phyloP scores from a whole-genome alignment of 2,329 filamentous ascomycete genomes.

The Fusarium armeniacum region DNA sequence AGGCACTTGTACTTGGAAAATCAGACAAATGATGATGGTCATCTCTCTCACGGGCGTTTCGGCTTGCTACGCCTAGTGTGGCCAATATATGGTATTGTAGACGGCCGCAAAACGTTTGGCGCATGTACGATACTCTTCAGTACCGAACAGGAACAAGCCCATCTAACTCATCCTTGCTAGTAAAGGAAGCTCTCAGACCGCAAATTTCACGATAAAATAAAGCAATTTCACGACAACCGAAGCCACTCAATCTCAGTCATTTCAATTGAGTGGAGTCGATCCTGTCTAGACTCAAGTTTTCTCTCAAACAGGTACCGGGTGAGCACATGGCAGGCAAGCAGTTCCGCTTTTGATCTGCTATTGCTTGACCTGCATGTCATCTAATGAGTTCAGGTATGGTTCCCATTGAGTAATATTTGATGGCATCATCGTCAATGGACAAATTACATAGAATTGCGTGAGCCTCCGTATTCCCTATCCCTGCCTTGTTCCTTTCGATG shows the following conservation, averaged over 20 bases:
- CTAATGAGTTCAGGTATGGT: background rate
- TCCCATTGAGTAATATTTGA: background rate
- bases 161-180: constrained; percentile 34
- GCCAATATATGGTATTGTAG: background rate
- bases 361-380: constrained; percentile 22
- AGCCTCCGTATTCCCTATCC: background rate
- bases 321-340: constrained; percentile 49
- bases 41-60: constrained; percentile 16
- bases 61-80: constrained; percentile 16
- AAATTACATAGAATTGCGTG: constrained; percentile 2
- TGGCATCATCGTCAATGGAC: constrained; percentile 18
- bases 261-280: constrained; percentile 28
- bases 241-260: constrained; percentile 29
- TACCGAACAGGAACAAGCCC: constrained; percentile 5
- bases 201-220: constrained; percentile 48
- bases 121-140: constrained; percentile 1
- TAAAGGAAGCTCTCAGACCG: constrained; percentile 16
- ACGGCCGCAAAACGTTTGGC: constrained; percentile 6
- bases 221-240: constrained; percentile 44
- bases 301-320: constrained; percentile 29
- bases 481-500: background rate
- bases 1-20: constrained; percentile 6
- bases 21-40: constrained; percentile 15
- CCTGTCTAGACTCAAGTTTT: constrained; percentile 25
- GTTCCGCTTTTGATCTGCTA: constrained; percentile 36